Percentiles rank a stretch among this genome's conserved stretches.
Evolutionary conservation across 805 yeast species (phyloP).

Genomic region (Candida argentea): DNA sequence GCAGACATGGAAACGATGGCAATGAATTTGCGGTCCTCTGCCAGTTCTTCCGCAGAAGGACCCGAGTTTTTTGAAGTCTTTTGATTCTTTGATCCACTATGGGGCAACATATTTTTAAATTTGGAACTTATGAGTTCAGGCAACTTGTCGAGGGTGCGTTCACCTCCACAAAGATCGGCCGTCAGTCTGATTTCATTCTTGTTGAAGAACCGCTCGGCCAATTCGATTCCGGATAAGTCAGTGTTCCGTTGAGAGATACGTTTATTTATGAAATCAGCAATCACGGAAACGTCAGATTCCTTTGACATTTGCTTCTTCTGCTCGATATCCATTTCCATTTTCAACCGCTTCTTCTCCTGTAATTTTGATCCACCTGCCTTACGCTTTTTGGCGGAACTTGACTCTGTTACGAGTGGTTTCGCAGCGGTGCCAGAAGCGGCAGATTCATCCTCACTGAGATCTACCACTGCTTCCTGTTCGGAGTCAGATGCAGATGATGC

Average conservation of each 20-base stretch:
- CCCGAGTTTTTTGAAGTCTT: constrained; percentile 10
- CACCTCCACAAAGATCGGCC: constrained; percentile 46
- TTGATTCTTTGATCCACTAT: constrained; percentile 16
- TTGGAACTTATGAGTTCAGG: constrained; percentile 42
- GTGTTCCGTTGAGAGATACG: constrained; percentile 50
- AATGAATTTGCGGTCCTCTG: constrained; percentile 32
- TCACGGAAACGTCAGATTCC: constrained; percentile 41
- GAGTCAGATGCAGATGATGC: constrained; percentile 20
- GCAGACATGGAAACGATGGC: constrained; percentile 65
- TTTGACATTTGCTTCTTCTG: constrained; percentile 47
- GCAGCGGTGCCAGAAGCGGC: constrained; percentile 1
- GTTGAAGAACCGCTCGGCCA: constrained; percentile 52
- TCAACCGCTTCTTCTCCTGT: constrained; percentile 54
- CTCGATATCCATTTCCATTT: constrained; percentile 54
- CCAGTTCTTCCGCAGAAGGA: constrained; percentile 4
- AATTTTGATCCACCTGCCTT: constrained; percentile 30
- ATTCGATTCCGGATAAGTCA: constrained; percentile 66
- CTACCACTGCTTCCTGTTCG: constrained; percentile 9
- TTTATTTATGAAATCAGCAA: constrained; percentile 60
- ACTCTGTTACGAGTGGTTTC: constrained; percentile 5
- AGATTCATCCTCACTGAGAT: constrained; percentile 5
- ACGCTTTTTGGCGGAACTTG: constrained; percentile 11
- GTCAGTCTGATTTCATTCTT: constrained; percentile 53
- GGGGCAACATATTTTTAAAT: constrained; percentile 38
- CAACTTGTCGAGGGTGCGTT: constrained; percentile 42